These are phyloP conservation scores for Letharia columbiana DNA, from an alignment of 495 filamentous ascomycete genomes.

Conservation along the genomic window DNA sequence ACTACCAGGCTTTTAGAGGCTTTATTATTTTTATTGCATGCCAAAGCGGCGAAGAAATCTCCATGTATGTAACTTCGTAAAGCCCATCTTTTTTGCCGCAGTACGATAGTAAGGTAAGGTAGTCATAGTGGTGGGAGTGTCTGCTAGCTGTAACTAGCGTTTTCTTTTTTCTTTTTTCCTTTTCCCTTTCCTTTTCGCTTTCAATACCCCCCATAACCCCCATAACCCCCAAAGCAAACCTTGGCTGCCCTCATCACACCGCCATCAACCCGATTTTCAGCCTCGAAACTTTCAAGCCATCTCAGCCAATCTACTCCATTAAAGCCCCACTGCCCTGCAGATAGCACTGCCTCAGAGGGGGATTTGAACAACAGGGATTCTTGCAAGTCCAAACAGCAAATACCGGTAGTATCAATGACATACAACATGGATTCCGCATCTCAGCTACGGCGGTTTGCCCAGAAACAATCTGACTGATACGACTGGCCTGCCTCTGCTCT, in stretches of 20 bases:
- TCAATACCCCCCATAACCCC: too few species aligned
- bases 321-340: neutral
- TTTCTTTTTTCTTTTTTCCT: too few species aligned
- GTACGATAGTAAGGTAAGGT: too few species aligned
- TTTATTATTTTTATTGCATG: too few species aligned
- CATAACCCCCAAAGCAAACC: too few species aligned
- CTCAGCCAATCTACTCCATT: neutral
- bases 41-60: too few species aligned
- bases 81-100: too few species aligned
- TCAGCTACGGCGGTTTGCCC: neutral
- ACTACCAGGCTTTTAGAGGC: too few species aligned
- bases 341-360: neutral
- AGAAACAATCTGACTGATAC: neutral
- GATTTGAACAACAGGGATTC: neutral
- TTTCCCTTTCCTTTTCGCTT: too few species aligned
- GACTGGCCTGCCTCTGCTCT: neutral
- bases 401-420: neutral
- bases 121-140: too few species aligned
- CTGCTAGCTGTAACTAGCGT: too few species aligned
- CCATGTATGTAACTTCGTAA: too few species aligned
- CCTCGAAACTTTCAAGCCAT: constrained; percentile 1
- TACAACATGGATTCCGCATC: neutral
- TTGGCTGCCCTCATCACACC: neutral
- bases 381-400: neutral
- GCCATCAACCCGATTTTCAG: neutral